Base-by-base conservation (phyloP, 208 protist species). In the Entamoeba histolytica region DNA sequence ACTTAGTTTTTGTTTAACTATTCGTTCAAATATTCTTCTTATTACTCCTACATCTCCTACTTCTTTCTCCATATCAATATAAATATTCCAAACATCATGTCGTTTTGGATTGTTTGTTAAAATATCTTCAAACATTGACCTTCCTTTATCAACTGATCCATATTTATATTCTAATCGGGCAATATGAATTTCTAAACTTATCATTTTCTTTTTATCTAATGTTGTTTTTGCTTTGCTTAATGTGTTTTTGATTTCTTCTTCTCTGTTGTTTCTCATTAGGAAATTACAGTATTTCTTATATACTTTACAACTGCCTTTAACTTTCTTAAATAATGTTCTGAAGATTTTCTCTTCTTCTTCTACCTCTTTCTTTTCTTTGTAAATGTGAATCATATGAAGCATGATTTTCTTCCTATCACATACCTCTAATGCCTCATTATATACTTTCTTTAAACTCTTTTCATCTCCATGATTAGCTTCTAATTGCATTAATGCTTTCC, bases 111-210 rank as follows among this genome's bases (percentile, higher is more conserved):
- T 96, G 50, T 93, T 96, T n/a, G 96, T 93, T 49, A 98, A 87
- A n/a, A 98, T 94, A 5, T 96, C 96, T 92, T 98, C 97, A 92
- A 98, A 97, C 39, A 98, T 95, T 91, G 97, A 96, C 5, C 97
- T 96, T 0, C 96, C 97, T 51, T 96, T 94, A 93, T 97, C 97
- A 28, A 93, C n/a, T 49, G 92, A 97, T 19, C 97, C 97, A 23
- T 95, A 92, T 94, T 96, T 97, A 93, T 97, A 98, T 94, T 98
- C 97, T 49, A 97, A 93, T 95, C 96, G 95, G 35, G 92, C 96
- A 92, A 97, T 96, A 94, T 97, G 96, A 57, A 91, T 93, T 51
- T 97, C 97, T 7, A 95, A 93, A 10, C 91, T 94, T 19, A 96
- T 94, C 49, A 97, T 96, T 87, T 97, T 96, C 2, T 93, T 91